Conservation (phyloP, 2,329 filamentous ascomycete genomes). For the Paraphaeosphaeria minitans region DNA sequence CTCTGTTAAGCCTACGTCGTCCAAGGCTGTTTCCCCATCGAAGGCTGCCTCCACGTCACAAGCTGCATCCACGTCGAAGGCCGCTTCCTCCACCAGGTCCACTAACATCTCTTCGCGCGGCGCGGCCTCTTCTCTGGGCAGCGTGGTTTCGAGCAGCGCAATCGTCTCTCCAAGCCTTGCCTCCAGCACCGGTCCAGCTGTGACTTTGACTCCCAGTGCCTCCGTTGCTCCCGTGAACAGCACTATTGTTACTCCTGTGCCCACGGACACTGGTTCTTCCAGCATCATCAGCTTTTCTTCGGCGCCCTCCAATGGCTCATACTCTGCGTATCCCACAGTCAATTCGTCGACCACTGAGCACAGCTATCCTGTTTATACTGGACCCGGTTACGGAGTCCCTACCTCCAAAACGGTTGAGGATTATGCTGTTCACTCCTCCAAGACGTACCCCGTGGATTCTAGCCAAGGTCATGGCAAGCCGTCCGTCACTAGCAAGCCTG, state of each 20-base stretch:
- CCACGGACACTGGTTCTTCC: neutral
- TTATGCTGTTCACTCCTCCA: neutral
- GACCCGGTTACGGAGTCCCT: neutral
- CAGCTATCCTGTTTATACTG: slow-evolving; percentile 14
- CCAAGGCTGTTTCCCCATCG: too few relatives aligned
- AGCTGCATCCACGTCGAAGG: too few relatives aligned
- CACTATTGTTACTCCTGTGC: slow-evolving; percentile 8
- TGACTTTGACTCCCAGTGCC: slow-evolving; percentile 1
- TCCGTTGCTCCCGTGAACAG: slow-evolving; percentile 4
- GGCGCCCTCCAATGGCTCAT: neutral
- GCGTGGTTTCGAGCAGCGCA: too few relatives aligned
- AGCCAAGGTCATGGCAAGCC: slow-evolving; percentile 10
- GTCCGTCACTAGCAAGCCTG: slow-evolving; percentile 24
- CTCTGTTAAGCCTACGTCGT: too few relatives aligned
- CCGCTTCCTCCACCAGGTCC: too few relatives aligned
- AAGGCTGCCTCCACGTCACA: too few relatives aligned
- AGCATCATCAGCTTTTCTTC: neutral
- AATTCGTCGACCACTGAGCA: neutral
- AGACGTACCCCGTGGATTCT: slow-evolving; percentile 4
- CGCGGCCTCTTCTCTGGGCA: too few relatives aligned
- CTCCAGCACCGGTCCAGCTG: neutral
- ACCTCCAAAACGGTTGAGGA: neutral
- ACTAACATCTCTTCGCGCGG: too few relatives aligned
- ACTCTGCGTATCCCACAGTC: slow-evolving; percentile 1
- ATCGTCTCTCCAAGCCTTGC: neutral